Base-by-base conservation (phyloP, 495 filamentous ascomycete species). In the Diplogelasinospora grovesii region DNA sequence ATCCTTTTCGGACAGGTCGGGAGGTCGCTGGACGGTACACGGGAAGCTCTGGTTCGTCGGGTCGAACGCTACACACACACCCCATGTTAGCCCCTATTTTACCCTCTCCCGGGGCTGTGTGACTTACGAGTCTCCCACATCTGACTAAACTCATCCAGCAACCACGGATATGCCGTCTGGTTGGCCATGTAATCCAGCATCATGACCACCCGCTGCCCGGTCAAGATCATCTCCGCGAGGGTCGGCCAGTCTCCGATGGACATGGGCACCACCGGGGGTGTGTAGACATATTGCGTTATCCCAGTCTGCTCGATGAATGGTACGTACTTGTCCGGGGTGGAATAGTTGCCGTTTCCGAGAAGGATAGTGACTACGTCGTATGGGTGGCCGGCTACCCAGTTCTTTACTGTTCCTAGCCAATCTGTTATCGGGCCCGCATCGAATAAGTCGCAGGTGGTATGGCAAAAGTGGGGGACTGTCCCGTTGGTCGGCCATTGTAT, bases 311-410 rank as follows among this genome's bases (percentile, higher is more conserved):
- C 58, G 48, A 96, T 73, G 43, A 49, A 60, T 9, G 60, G 61
- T 2, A 58, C 66, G 44, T 71, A 73, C 15, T 61, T 21, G 11
- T 60, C 55, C 3, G 69, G 64, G 10, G 43, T 55, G 16, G 68
- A 71, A 42, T 70, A 81, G 64, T 92, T 86, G 45, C 73, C 79
- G 60, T 97, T 97, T 11, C 83, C 86, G 32, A 97, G 74, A 6
- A 97, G 66, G 37, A 95, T 77, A 4, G 89, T 95, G n/a, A 97
- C 77, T 4, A 95, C 82, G 47, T 97, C 89, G 59, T 86, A 92
- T 0, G 86, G 88, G 50, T 97, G 79, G 1, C 58, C 54, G 5
- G 65, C 64, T 13, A 97, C 76, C 90, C 90, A 97, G 31, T 61
- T 50, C 36, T 69, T 69, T 16, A 97, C 82, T 7, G 63, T 67